Percentiles rank a stretch among this genome's conserved stretches.
phyloP scores from a whole-genome alignment of 495 filamentous ascomycete genomes.

The Friedmanniomyces simplex region DNA sequence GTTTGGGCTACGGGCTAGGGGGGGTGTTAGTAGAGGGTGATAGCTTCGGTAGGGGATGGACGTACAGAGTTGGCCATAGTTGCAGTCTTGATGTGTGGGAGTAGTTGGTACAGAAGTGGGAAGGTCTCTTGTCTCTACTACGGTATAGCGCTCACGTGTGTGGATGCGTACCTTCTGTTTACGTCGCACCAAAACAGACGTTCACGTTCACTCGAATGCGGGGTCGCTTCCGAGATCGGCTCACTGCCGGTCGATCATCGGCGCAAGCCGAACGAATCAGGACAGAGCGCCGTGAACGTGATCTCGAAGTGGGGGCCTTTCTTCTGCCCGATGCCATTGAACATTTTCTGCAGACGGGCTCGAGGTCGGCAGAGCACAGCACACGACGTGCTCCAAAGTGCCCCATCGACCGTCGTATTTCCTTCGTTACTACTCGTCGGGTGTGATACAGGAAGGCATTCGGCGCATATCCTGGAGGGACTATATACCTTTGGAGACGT shows the following conservation, averaged over 20 bases:
- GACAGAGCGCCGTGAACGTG: neutral
- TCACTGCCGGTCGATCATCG: neutral
- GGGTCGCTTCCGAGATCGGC: too few species aligned
- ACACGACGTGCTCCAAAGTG: neutral
- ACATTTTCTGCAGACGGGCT: neutral
- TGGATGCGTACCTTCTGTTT: neutral
- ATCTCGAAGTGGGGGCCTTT: neutral
- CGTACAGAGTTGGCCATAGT: slow-evolving; percentile 18
- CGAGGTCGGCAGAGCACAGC: neutral
- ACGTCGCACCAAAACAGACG: neutral
- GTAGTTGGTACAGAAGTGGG: neutral
- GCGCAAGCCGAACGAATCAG: neutral
- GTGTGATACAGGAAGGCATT: too few species aligned
- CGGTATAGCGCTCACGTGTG: neutral
- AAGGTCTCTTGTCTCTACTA: too few species aligned
- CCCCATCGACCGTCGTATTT: neutral
- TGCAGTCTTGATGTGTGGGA: neutral
- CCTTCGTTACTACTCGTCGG: too few species aligned
- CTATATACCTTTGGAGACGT: too few species aligned
- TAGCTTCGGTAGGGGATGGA: neutral
- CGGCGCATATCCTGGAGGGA: too few species aligned
- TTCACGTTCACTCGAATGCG: neutral
- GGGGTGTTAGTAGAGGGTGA: slow-evolving; percentile 2
- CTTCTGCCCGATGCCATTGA: neutral
- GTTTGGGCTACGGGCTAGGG: slow-evolving; percentile 61